Conservation (phyloP, 139 green algal genomes). For the Marvania coccoides region DNA sequence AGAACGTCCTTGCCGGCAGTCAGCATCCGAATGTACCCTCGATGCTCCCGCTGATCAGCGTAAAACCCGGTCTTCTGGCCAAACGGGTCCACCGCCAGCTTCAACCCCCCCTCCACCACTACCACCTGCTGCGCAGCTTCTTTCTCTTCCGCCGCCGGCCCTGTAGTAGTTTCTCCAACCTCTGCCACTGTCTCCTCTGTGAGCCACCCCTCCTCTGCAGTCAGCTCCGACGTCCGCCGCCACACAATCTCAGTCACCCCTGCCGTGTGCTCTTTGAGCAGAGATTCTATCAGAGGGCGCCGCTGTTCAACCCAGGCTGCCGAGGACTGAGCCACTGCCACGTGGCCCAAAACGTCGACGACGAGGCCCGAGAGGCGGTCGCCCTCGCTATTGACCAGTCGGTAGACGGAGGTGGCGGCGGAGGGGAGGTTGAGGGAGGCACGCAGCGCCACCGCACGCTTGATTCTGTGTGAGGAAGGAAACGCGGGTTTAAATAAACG, state of each 20-base stretch:
- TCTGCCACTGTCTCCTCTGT: not conserved
- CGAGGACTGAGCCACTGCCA: slow-evolving; percentile 30
- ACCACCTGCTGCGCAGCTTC: slow-evolving; percentile 17
- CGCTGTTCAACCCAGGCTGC: slow-evolving; percentile 43
- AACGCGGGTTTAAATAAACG: too few relatives aligned
- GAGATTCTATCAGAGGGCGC: not conserved
- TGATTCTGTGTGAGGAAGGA: slow-evolving; percentile 35
- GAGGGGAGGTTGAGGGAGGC: slow-evolving; percentile 33
- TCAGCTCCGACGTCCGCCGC: slow-evolving; percentile 43
- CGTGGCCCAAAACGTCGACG: slow-evolving; percentile 34
- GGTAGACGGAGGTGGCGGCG: slow-evolving; percentile 36
- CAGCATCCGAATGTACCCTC: slow-evolving; percentile 54
- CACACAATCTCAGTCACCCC: slow-evolving; percentile 37
- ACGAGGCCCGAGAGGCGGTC: slow-evolving; percentile 69
- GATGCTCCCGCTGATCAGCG: slow-evolving; percentile 79
- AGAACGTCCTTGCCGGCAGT: slow-evolving; percentile 46
- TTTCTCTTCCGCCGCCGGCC: slow-evolving; percentile 34
- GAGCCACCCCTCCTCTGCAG: slow-evolving; percentile 53
- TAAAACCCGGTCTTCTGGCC: slow-evolving; percentile 79
- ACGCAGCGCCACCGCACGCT: slow-evolving; percentile 35
- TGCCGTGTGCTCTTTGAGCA: slow-evolving; percentile 1
- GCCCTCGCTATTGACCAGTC: slow-evolving; percentile 79
- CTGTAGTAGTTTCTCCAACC: not conserved
- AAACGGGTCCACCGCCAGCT: slow-evolving; percentile 15
- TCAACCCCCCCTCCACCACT: slow-evolving; percentile 45